Evolutionary conservation across 345 rosid species (phyloP).

Genomic region (Eucalyptus albens): DNA sequence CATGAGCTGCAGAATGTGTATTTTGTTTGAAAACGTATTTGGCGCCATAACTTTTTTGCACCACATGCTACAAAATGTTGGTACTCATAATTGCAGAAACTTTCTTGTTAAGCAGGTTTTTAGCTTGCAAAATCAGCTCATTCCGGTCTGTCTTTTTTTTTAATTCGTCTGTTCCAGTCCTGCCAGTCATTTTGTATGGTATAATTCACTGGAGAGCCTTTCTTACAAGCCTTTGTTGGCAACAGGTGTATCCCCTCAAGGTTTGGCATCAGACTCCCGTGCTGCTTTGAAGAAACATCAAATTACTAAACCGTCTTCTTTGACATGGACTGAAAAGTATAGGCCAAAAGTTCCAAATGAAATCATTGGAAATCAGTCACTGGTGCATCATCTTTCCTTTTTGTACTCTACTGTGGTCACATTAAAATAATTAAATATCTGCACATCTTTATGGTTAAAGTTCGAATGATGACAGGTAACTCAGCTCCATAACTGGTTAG

Average conservation of each 20-base stretch:
- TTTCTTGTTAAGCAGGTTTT: neutral
- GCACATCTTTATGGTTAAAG: neutral
- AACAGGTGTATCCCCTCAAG: conserved; percentile 13
- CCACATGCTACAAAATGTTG: neutral
- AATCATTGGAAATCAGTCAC: conserved; percentile 78
- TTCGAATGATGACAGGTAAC: conserved; percentile 41
- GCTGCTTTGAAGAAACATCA: conserved; percentile 36
- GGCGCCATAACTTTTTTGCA: neutral
- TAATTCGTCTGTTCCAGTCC: neutral
- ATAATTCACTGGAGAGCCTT: neutral
- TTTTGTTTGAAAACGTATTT: neutral
- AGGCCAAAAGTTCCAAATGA: conserved; percentile 83
- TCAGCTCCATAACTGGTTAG: conserved; percentile 85
- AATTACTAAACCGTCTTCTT: conserved; percentile 16
- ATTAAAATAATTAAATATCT: neutral
- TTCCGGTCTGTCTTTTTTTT: neutral
- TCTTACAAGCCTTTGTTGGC: neutral
- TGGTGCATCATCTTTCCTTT: conserved; percentile 25
- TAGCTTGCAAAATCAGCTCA: neutral
- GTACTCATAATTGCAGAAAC: neutral
- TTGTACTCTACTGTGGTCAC: neutral
- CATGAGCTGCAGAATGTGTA: neutral
- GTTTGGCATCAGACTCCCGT: conserved; percentile 2
- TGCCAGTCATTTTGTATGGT: neutral
- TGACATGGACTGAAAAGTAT: conserved; percentile 88